phyloP scores from a whole-genome alignment of 768 basidiomycete species.

The Phaffia tasmanica region DNA sequence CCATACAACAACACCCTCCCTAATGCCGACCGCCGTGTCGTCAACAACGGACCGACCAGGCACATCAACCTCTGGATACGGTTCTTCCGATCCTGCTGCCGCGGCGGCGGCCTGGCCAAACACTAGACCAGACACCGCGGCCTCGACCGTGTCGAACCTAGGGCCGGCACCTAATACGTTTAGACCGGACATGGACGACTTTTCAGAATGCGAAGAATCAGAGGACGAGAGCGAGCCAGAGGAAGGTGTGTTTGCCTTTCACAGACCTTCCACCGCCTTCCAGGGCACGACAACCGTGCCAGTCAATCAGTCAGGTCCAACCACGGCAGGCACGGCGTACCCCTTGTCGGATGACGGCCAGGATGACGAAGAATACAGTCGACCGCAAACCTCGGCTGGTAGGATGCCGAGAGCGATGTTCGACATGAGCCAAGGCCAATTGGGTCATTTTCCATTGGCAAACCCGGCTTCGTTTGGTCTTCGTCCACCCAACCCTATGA shows the following conservation, averaged over 20 bases:
- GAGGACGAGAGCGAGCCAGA: conserved; percentile 13
- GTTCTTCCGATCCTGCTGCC: background rate
- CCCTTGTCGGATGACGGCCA: conserved; percentile 7
- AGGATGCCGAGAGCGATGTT: conserved; percentile 1
- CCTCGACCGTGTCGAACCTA: background rate
- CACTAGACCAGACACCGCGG: conserved; percentile 10
- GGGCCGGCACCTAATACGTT: conserved; percentile 2
- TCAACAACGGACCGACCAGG: background rate
- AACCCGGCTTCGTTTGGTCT: background rate
- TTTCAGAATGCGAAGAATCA: conserved; percentile 1
- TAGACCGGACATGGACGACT: conserved; percentile 7
- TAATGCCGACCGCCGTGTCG: too few relatives aligned
- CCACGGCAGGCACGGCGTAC: background rate
- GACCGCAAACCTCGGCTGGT: conserved; percentile 13
- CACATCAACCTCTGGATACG: background rate
- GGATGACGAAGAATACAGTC: conserved; percentile 11
- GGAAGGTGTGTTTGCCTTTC: conserved; percentile 17
- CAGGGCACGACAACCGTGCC: background rate
- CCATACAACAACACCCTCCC: background rate
- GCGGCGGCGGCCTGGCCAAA: background rate
- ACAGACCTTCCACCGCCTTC: background rate
- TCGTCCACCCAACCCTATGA: too few relatives aligned
- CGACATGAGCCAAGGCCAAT: background rate
- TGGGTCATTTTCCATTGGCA: background rate
- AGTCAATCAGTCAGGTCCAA: background rate